Conservation (phyloP, 2,329 filamentous ascomycete species). For the Dactylellina drechsleri region DNA sequence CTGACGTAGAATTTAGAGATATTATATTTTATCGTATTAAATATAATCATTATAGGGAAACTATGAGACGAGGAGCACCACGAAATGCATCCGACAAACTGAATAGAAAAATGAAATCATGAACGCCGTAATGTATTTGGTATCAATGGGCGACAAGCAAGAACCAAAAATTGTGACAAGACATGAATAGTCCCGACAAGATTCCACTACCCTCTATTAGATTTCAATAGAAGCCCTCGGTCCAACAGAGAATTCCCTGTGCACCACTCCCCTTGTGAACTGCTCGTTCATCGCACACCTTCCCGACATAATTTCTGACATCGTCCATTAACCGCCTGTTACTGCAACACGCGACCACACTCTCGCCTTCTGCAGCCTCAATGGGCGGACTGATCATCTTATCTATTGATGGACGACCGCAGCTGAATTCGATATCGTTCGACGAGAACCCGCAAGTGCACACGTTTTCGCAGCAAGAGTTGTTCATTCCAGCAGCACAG, state of each 20-base stretch:
- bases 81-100: too few species aligned
- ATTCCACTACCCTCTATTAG: background rate
- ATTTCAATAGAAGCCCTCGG: slow-evolving; percentile 43
- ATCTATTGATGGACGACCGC: slow-evolving; percentile 32
- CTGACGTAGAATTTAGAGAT: too few species aligned
- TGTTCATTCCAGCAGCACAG: slow-evolving; percentile 5
- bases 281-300: slow-evolving; percentile 45
- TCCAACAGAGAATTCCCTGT: slow-evolving; percentile 51
- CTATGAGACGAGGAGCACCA: too few species aligned
- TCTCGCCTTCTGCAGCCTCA: slow-evolving; percentile 39
- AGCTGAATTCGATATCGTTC: slow-evolving; percentile 38
- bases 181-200: background rate
- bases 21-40: too few species aligned
- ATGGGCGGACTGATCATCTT: slow-evolving; percentile 41
- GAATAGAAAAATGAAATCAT: too few species aligned
- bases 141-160: too few species aligned
- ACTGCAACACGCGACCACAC: slow-evolving; percentile 40
- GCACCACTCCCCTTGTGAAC: slow-evolving; percentile 51
- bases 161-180: too few species aligned
- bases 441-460: slow-evolving; percentile 51
- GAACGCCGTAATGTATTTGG: too few species aligned
- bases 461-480: slow-evolving; percentile 44
- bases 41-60: too few species aligned
- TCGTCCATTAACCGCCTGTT: slow-evolving; percentile 49
- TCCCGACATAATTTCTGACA: slow-evolving; percentile 43